Base-by-base conservation (phyloP, 2,329 filamentous ascomycete species). In the Trichoderma koningii region DNA sequence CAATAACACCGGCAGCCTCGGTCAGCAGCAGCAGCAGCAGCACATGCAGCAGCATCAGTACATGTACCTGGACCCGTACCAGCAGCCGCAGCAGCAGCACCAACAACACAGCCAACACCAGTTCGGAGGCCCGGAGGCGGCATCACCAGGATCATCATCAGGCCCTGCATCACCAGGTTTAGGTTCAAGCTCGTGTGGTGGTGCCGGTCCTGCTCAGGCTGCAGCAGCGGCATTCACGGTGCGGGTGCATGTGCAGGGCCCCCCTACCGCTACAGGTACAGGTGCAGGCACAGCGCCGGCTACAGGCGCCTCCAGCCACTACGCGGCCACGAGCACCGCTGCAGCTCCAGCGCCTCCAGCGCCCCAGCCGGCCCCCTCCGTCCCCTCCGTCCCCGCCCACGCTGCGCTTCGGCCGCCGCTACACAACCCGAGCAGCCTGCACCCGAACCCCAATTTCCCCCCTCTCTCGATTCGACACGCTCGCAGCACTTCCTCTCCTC, bases 401-500 rank as follows among this genome's bases (percentile, higher is more conserved):
- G 23, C 21, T 51, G 63, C 47, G 55, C 23, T 61, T 53, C 55
- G 41, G 41, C 56, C 63, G 56, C 42, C 34, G 34, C 34, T 38
- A 38, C 34, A 38, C 34, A 38, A 38, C 34, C 56, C 45, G 48
- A 38, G 47, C 63, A 47, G 63, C 26, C 63, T 61, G 53, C 55
- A 53, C 55, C 56, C 55, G 53, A 65, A 62, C 55, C 56, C 55
- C 63, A 65, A 62, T 41, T 52, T 64, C 30, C 34, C 50, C 38
- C 64, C 64, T 60, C 60, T 55, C 64, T 57, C 50, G 44, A 56
- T 52, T 59, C 64, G 64, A 12, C 64, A 66, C 64, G 64, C 44
- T 62, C 64, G 64, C 64, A 66, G 64, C 44, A 56, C 64, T 52
- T 66, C 64, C 57, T 66, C 64, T 66, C 64, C 64, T 66, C 64